Evolutionary conservation across 805 yeast genomes (phyloP).

Genomic region (Yamadazyma paraphyllophila): DNA sequence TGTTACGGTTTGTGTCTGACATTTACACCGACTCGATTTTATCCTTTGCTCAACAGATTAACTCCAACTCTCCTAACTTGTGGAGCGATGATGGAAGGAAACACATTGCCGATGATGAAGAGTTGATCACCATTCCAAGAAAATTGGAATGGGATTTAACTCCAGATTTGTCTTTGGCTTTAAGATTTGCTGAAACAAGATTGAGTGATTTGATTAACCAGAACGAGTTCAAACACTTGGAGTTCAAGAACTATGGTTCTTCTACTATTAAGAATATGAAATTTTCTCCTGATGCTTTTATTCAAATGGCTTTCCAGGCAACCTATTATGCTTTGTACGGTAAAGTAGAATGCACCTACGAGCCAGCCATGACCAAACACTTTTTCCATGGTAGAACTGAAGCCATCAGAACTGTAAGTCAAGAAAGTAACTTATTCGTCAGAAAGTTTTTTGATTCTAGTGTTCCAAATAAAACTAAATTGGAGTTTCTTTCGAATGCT

Average conservation of each 20-base stretch:
- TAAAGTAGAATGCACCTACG: constrained; percentile 89
- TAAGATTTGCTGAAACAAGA: constrained; percentile 89
- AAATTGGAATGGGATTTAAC: constrained; percentile 88
- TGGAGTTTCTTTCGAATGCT: constrained; percentile 60
- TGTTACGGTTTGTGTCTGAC: constrained; percentile 81
- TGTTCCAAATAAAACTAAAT: constrained; percentile 56
- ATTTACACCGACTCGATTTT: constrained; percentile 88
- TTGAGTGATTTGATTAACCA: constrained; percentile 84
- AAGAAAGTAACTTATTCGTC: constrained; percentile 77
- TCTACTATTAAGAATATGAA: constrained; percentile 79
- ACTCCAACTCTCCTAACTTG: constrained; percentile 68
- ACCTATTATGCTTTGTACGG: constrained; percentile 91
- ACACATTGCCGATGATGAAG: constrained; percentile 29
- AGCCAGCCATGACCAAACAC: constrained; percentile 92
- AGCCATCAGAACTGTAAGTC: constrained; percentile 81
- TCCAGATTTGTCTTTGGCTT: constrained; percentile 67
- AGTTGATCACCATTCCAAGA: constrained; percentile 65
- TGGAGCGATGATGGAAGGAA: constrained; percentile 44
- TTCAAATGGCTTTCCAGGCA: constrained; percentile 91
- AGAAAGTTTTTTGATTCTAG: constrained; percentile 76
- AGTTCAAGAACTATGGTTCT: constrained; percentile 71
- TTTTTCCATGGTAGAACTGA: constrained; percentile 91
- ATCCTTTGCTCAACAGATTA: constrained; percentile 80
- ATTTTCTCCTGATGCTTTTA: constrained; percentile 90
- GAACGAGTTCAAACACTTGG: constrained; percentile 80